Percentiles rank a stretch among this genome's conserved stretches.
Conservation (phyloP, 2,329 filamentous ascomycete species). For the Myriosclerotinia curreyana region DNA sequence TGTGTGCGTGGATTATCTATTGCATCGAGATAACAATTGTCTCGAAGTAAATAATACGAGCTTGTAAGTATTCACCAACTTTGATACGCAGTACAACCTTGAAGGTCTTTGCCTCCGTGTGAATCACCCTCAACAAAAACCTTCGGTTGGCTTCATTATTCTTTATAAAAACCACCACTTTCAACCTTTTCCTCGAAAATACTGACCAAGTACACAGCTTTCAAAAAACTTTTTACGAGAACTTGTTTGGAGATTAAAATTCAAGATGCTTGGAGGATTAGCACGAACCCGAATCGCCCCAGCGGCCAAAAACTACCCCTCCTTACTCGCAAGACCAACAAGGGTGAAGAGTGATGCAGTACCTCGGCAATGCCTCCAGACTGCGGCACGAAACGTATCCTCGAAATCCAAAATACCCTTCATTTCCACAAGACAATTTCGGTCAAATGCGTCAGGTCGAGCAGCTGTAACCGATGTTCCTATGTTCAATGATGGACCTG, state of each 20-base stretch:
- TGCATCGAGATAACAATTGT: conserved; percentile 14
- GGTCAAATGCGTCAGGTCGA: conserved; percentile 21
- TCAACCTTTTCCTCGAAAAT: background rate
- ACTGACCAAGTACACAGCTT: conserved; percentile 6
- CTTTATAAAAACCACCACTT: conserved; percentile 14
- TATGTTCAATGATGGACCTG: conserved; percentile 13
- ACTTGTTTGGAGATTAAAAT: background rate
- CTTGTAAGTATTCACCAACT: conserved; percentile 10
- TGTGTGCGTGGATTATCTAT: conserved; percentile 17
- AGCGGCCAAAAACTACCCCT: conserved; percentile 12
- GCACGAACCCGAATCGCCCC: conserved; percentile 5
- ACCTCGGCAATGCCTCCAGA: conserved; percentile 4
- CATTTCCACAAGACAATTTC: conserved; percentile 17
- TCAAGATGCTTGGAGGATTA: conserved; percentile 16
- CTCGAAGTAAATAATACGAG: conserved; percentile 17
- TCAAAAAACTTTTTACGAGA: conserved; percentile 3
- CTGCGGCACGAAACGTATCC: background rate
- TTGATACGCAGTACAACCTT: conserved; percentile 19
- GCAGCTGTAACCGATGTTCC: conserved; percentile 13
- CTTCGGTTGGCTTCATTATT: background rate
- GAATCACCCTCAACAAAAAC: conserved; percentile 9
- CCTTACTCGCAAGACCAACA: conserved; percentile 3
- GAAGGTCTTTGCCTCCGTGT: conserved; percentile 4
- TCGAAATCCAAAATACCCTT: conserved; percentile 14
- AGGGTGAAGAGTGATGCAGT: conserved; percentile 11